Evolutionary conservation across 805 yeast species (phyloP).

Genomic region (Saturnispora ahearnii): DNA sequence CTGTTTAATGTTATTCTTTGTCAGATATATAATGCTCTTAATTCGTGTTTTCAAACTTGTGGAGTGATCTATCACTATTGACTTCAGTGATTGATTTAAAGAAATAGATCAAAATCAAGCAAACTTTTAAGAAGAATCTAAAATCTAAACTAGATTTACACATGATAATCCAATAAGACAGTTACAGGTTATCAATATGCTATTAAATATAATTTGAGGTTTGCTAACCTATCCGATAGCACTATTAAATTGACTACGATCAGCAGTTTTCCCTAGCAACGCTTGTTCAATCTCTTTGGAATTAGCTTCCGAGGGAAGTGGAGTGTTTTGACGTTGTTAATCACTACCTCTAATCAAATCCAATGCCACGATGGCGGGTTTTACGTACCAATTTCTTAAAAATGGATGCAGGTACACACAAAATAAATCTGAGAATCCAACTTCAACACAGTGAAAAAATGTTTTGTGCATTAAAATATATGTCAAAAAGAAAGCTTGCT

Average conservation of each 20-base stretch:
- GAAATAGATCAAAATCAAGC: neutral
- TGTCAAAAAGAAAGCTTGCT: neutral
- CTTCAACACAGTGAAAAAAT: neutral
- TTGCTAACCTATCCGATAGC: neutral
- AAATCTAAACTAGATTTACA: neutral
- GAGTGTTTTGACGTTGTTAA: too few relatives aligned
- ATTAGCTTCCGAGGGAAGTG: neutral
- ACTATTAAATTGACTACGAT: neutral
- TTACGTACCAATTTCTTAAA: neutral
- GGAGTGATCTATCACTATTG: neutral
- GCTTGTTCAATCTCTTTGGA: neutral
- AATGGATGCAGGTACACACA: neutral
- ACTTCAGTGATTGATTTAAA: neutral
- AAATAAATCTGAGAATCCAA: neutral
- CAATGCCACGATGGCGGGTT: neutral
- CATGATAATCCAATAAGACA: neutral
- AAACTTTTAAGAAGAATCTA: neutral
- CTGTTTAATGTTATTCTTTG: neutral
- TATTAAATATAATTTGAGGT: neutral
- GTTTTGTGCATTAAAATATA: conserved; percentile 1
- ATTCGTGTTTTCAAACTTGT: neutral
- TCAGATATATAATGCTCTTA: neutral
- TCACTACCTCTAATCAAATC: neutral
- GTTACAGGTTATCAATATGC: neutral
- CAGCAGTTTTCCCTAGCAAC: neutral